Evolutionary conservation across 768 basidiomycete species (phyloP), one percentile per base, ranked within the genome.

Genomic region (Pisolithus microcarpus): DNA sequence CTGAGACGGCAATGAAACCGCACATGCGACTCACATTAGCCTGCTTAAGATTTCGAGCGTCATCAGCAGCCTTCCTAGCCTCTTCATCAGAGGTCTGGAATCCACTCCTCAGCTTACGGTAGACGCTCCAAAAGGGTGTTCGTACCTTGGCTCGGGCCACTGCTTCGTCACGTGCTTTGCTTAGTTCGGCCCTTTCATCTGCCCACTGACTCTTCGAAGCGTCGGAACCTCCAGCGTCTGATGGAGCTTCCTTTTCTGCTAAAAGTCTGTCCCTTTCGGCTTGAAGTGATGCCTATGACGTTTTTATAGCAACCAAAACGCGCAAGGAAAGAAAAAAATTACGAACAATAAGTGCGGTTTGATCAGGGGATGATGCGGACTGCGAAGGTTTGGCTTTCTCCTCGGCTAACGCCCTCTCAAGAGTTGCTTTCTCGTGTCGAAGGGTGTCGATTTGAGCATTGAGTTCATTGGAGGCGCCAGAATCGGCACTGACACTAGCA

Each of bases 221-320:
- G 13, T 72, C 69, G 4, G 71, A 52, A 4, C 61, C 59, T 1
- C 56, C 57, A 18, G 60, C 51, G n/a, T 66, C 50, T 34, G 52
- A 61, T 49, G 65, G 55, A 19, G 67, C 65, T 50, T 75, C 75
- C 60, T 81, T 85, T 60, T 85, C 85, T 0, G 72, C 74, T 24
- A 84, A 68, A 16, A 89, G 66, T 46, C 70, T 73, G 58, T 87
- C 85, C 46, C 80, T 73, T 64, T 91, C 82, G 40, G 75, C 72
- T 49, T 66, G 72, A 24, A 88, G 63, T 43, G 72, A 56, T 47
- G 75, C 69, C 84, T 87, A 37, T 36, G 16, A 39, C 19, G 16
- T 16, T 16, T n/a, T 26, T 58, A 44, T 56, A 36, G 24, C 26
- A 5, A 5, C 1, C n/a, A 5, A 3, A 30, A 36, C 16, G 3